A percentile compares a stretch with the other conserved stretches of the same genome.
Evolutionary conservation across 768 basidiomycete genomes (phyloP).

Genomic region (Daedaleopsis nitida): DNA sequence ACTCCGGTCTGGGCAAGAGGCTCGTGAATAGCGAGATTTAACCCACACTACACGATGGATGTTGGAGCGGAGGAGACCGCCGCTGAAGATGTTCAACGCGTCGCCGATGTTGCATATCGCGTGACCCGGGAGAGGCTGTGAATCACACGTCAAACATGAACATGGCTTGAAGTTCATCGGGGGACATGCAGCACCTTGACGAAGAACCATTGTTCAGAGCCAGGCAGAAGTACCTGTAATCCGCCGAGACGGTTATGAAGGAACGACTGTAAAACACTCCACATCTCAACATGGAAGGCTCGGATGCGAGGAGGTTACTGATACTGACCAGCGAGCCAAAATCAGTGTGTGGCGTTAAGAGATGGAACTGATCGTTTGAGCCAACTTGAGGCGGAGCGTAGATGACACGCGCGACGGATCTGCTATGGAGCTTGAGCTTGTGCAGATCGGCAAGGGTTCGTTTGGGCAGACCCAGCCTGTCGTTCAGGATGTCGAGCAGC

Average conservation of each 20-base stretch:
- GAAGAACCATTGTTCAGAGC: conserved; percentile 64
- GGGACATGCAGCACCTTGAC: conserved; percentile 47
- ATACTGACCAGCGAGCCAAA: conserved; percentile 38
- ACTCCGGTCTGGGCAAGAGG: too few relatives aligned
- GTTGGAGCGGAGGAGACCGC: conserved; percentile 62
- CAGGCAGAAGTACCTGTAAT: conserved; percentile 66
- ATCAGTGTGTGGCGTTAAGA: conserved; percentile 38
- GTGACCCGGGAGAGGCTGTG: conserved; percentile 30
- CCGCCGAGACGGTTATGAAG: conserved; percentile 73
- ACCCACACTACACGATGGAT: conserved; percentile 62
- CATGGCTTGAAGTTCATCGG: background rate
- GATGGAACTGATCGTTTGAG: conserved; percentile 27
- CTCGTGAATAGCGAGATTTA: too few relatives aligned
- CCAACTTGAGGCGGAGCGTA: conserved; percentile 31
- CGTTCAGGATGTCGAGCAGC: conserved; percentile 35
- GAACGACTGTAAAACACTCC: conserved; percentile 52
- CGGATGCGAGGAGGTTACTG: too few relatives aligned
- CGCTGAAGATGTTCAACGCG: conserved; percentile 58
- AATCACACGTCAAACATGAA: background rate
- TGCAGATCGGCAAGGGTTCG: conserved; percentile 33
- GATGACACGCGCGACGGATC: conserved; percentile 36
- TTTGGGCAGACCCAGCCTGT: conserved; percentile 34
- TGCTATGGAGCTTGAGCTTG: conserved; percentile 27
- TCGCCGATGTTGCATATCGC: conserved; percentile 42
- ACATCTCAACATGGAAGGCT: background rate